Conservation (phyloP, 768 basidiomycete species). For the Cystobasidium ongulense region DNA sequence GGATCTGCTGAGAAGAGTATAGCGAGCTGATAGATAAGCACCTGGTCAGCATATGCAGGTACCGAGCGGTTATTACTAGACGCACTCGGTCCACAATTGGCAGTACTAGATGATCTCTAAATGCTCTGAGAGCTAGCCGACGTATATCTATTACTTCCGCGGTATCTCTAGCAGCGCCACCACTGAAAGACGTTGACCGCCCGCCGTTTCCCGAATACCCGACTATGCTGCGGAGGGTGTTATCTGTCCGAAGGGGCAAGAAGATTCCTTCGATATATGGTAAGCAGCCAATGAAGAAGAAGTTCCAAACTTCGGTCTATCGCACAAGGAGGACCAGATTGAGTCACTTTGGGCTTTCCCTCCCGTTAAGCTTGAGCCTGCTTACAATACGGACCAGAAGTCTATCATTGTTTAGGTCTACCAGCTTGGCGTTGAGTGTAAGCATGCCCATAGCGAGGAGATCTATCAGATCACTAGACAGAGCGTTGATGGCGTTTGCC, state of each 20-base stretch:
- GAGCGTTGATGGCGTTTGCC: slow-evolving; percentile 33
- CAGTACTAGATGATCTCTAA: slow-evolving; percentile 39
- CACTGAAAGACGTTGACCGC: not conserved
- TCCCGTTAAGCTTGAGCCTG: not conserved
- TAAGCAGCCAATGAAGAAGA: slow-evolving; percentile 42
- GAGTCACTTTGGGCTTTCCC: not conserved
- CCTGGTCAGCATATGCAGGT: not conserved
- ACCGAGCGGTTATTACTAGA: not conserved
- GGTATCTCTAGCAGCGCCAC: not conserved
- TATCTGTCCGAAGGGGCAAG: slow-evolving; percentile 40
- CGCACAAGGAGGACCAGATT: not conserved
- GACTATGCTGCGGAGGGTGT: slow-evolving; percentile 3
- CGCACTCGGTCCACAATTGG: slow-evolving; percentile 32
- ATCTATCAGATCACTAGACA: slow-evolving; percentile 37
- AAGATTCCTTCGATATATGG: slow-evolving; percentile 44
- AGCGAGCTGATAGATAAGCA: slow-evolving; percentile 2
- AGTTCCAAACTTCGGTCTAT: slow-evolving; percentile 42
- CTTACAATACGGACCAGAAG: slow-evolving; percentile 35
- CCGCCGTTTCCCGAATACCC: not conserved
- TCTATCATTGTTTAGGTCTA: slow-evolving; percentile 24
- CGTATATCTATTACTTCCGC: slow-evolving; percentile 37
- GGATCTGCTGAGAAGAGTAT: slow-evolving; percentile 8
- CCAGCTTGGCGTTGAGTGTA: slow-evolving; percentile 38
- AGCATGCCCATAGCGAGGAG: slow-evolving; percentile 37
- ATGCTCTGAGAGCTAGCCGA: slow-evolving; percentile 39